A percentile compares a stretch with the other conserved stretches of the same genome.
phyloP scores from a whole-genome alignment of 1,139 yeast species.

The Yarrowia galli region DNA sequence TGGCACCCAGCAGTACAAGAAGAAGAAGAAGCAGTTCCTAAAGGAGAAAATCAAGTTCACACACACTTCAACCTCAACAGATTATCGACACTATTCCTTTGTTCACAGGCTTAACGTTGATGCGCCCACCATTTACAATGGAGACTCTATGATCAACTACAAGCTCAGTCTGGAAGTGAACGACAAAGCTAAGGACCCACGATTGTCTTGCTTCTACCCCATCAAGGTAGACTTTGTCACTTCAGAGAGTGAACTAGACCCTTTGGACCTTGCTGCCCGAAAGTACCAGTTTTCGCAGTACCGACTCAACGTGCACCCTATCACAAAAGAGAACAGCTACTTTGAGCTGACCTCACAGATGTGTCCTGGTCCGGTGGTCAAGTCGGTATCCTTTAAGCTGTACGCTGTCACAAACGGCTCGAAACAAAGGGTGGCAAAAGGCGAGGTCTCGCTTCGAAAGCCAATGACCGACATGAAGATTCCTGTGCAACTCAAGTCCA shows the following conservation, averaged over 20 bases:
- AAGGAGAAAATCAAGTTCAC: constrained; percentile 22
- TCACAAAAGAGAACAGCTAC: constrained; percentile 11
- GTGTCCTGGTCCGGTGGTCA: constrained; percentile 3
- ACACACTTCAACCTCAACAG: neutral
- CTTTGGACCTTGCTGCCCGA: neutral
- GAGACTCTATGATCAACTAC: constrained; percentile 20
- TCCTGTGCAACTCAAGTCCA: neutral
- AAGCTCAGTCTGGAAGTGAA: constrained; percentile 6
- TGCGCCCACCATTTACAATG: constrained; percentile 16
- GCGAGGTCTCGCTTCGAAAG: constrained; percentile 5
- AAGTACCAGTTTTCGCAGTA: constrained; percentile 8
- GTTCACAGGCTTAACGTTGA: neutral
- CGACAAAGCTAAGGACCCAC: constrained; percentile 8
- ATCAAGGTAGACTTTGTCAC: neutral
- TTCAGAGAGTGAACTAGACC: neutral
- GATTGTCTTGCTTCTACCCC: constrained; percentile 23
- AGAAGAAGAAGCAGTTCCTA: constrained; percentile 1
- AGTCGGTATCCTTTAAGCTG: constrained; percentile 12
- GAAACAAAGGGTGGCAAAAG: constrained; percentile 9
- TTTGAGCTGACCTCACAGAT: neutral
- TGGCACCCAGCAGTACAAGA: constrained; percentile 26
- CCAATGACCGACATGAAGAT: constrained; percentile 21
- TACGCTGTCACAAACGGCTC: constrained; percentile 19
- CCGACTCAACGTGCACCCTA: neutral
- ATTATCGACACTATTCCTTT: constrained; percentile 14